Conservation (phyloP, 1,139 yeast species). For the Geotrichum restrictum region DNA sequence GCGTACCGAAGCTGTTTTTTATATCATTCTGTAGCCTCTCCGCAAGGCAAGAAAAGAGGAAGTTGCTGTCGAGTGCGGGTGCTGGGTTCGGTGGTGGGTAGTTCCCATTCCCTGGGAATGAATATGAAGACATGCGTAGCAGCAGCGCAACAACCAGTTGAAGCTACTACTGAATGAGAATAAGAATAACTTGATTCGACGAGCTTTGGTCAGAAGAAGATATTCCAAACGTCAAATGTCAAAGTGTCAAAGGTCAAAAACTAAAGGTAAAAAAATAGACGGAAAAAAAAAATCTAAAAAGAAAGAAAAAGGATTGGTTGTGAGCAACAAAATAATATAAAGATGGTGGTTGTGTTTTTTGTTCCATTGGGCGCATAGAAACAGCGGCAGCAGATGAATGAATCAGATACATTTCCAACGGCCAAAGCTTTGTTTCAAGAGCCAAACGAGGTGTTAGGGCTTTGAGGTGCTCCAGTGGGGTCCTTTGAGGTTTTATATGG, state of each 20-base stretch:
- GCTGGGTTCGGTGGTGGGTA: conserved; percentile 5
- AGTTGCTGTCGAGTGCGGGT: conserved; percentile 3
- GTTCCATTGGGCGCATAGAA: too few relatives aligned
- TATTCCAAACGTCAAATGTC: background rate
- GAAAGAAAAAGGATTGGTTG: background rate
- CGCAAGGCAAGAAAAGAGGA: conserved; percentile 1
- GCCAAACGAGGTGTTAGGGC: too few relatives aligned
- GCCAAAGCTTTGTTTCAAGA: too few relatives aligned
- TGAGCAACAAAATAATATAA: background rate
- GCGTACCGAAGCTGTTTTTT: background rate
- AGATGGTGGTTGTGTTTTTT: background rate
- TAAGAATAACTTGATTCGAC: background rate
- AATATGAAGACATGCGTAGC: conserved; percentile 3
- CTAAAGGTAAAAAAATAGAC: background rate
- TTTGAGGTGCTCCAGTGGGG: too few relatives aligned
- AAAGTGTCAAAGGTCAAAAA: too few relatives aligned
- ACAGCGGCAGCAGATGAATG: too few relatives aligned
- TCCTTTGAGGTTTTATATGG: too few relatives aligned
- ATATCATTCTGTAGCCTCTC: conserved; percentile 2
- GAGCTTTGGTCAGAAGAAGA: background rate
- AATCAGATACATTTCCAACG: too few relatives aligned
- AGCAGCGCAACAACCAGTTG: background rate
- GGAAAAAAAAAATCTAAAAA: background rate
- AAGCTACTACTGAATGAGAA: background rate
- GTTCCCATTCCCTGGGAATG: background rate